Conservation (phyloP, 2,329 filamentous ascomycete species). For the Claviceps pusilla region DNA sequence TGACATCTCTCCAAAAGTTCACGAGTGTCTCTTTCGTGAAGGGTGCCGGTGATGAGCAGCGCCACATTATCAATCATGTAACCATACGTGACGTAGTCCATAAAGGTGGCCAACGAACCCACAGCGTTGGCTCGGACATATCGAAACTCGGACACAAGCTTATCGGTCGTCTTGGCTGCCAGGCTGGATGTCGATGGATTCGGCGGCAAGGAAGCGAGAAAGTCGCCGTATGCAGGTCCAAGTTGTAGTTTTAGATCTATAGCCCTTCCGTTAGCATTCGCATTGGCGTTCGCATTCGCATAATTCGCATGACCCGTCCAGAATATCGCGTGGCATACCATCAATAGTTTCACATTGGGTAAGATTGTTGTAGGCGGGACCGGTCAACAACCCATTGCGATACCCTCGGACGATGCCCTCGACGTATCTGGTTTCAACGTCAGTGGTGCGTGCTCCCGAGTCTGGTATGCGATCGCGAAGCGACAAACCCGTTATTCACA, state of each 20-base stretch:
- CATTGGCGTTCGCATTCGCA: neutral
- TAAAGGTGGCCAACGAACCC: slow-evolving; percentile 81
- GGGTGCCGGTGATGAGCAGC: slow-evolving; percentile 88
- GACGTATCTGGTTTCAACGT: slow-evolving; percentile 53
- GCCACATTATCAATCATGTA: slow-evolving; percentile 99
- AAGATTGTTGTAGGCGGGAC: slow-evolving; percentile 85
- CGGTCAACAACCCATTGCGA: slow-evolving; percentile 79
- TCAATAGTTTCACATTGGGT: slow-evolving; percentile 97
- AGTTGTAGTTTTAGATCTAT: slow-evolving; percentile 95
- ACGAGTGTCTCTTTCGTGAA: slow-evolving; percentile 92
- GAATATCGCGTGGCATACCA: slow-evolving; percentile 34
- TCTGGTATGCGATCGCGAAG: slow-evolving; percentile 3
- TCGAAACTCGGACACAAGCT: slow-evolving; percentile 92
- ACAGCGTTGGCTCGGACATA: slow-evolving; percentile 91
- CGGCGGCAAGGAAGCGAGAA: slow-evolving; percentile 80
- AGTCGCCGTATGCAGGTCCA: slow-evolving; percentile 90
- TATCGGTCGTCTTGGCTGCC: slow-evolving; percentile 90
- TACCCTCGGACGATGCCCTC: slow-evolving; percentile 97
- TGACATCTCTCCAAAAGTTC: slow-evolving; percentile 93
- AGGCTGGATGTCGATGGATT: slow-evolving; percentile 94
- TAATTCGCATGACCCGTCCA: neutral
- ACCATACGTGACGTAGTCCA: slow-evolving; percentile 95
- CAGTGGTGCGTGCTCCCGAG: slow-evolving; percentile 13
- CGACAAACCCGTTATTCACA: slow-evolving; percentile 69
- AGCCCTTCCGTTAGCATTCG: neutral